These are phyloP conservation scores for Tinospora cordifolia DNA, from an alignment of 164 flowering plant species.

Conservation along the genomic window DNA sequence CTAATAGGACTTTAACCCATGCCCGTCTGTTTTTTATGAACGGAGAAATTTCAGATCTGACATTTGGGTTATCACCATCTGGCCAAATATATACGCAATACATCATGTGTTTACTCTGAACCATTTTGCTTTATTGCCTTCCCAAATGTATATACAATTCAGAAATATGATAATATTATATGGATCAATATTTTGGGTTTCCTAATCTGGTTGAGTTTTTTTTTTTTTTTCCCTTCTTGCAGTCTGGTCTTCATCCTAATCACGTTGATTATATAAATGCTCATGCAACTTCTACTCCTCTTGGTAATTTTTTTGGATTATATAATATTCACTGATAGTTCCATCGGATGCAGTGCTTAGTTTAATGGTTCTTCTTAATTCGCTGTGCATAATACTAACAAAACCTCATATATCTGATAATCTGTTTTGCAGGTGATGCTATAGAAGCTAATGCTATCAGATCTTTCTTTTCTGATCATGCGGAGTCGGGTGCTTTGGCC, in stretches of 20 bases:
- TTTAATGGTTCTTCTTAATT: not conserved
- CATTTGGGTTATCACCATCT: not conserved
- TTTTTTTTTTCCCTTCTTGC: constrained; percentile 21
- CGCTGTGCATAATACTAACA: not conserved
- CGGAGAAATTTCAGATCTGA: too few relatives aligned
- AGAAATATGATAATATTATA: not conserved
- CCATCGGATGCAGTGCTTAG: not conserved
- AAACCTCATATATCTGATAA: constrained; percentile 1
- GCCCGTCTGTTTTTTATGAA: too few relatives aligned
- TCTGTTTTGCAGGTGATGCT: constrained; percentile 52
- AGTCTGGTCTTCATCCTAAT: constrained; percentile 70
- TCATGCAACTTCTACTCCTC: constrained; percentile 93
- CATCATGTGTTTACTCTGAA: not conserved
- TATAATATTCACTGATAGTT: not conserved
- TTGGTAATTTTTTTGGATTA: constrained; percentile 39
- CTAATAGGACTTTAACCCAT: too few relatives aligned
- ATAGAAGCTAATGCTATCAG: constrained; percentile 85
- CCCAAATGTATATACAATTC: not conserved
- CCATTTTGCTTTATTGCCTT: not conserved
- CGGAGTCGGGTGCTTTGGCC: constrained; percentile 69
- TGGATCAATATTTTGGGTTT: not conserved
- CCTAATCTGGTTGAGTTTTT: not conserved
- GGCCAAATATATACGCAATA: not conserved
- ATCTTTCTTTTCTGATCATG: constrained; percentile 63
- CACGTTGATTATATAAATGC: constrained; percentile 91